Base-by-base conservation (phyloP, 148 eudicot species). In the Tetragonia tetragonoides region DNA sequence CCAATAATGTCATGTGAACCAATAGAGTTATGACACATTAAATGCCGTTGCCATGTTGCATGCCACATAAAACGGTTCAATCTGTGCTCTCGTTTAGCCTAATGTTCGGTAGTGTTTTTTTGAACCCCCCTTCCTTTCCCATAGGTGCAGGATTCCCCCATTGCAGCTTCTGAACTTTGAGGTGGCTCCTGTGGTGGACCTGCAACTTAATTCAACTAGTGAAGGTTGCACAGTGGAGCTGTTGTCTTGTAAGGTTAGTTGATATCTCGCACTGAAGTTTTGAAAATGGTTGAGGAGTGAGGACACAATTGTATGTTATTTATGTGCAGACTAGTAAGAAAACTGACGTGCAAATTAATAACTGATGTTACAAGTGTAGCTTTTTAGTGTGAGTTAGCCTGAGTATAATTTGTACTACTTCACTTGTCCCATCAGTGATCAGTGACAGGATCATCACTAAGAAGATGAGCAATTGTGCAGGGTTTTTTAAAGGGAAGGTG, bases 161-260 rank as follows among this genome's bases (percentile, higher is more conserved):
- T 63, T 94, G 78, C 89, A 87, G 78, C 87, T 94, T 77, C 82
- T 94, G 62, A 94, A 85, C 79, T 90, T 94, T 84, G 93, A 85
- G 78, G 98, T 94, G 71, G 88, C 92, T 18, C 98, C 98, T 65
- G 93, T 92, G 68, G 17, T 94, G 74, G 95, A 87, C 77, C 84
- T 94, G 80, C 86, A 82, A 81, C 91, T 94, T 68, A 90, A 75
- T 37, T 86, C 95, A 80, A 88, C 92, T 54, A 81, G 72, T 83
- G 88, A 94, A 84, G 88, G 86, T 78, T 94, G 97, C 71, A 72
- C 73, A 16, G 93, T 94, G 72, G 92, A 94, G 85, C 74, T 94
- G 86, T 72, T 94, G 78, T 94, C 97, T 79, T 94, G 98, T 91
- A 90, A 87, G 95, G 97, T 94, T 79, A 83, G 81, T 79, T 78